Percentiles rank a stretch among this genome's conserved stretches.
These are phyloP conservation scores for Chalaropsis thielavioides DNA, from an alignment of 2,329 filamentous ascomycete species.

Conservation along the genomic window DNA sequence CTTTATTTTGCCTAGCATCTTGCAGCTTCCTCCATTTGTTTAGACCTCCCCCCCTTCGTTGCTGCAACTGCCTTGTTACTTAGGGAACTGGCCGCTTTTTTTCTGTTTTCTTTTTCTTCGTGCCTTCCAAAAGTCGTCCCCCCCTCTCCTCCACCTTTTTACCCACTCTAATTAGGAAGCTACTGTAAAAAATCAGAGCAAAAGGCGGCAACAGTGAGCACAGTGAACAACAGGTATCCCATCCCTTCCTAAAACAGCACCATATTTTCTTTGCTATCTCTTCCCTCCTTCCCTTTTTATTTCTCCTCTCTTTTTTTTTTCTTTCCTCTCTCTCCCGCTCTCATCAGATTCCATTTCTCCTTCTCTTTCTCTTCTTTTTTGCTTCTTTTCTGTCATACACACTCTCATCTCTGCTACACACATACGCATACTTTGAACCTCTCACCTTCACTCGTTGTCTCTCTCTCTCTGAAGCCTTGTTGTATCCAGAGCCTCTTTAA, in stretches of 20 bases:
- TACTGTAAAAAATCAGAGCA: constrained; percentile 1
- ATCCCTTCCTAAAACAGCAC: constrained; percentile 15
- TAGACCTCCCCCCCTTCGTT: not conserved
- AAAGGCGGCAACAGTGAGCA: not conserved
- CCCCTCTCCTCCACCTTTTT: not conserved
- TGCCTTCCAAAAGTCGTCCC: not conserved
- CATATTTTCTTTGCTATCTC: constrained; percentile 13
- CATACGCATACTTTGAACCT: constrained; percentile 1
- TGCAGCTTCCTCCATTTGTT: constrained; percentile 6
- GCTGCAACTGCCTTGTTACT: constrained; percentile 9
- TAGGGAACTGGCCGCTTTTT: constrained; percentile 13
- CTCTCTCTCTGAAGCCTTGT: not conserved
- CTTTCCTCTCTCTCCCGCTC: constrained; percentile 17
- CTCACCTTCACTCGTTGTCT: constrained; percentile 9
- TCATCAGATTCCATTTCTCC: constrained; percentile 17
- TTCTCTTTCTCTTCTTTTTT: constrained; percentile 18
- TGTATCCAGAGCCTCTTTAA: constrained; percentile 11
- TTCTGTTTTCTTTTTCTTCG: not conserved
- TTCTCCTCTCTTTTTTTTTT: constrained; percentile 7
- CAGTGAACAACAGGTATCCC: not conserved
- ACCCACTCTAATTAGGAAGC: constrained; percentile 3
- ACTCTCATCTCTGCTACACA: constrained; percentile 1
- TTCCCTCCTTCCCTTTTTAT: constrained; percentile 4
- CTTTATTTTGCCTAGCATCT: not conserved
- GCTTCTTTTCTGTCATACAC: not conserved